Percentiles rank a stretch among this genome's conserved stretches.
These are phyloP conservation scores for Microstroma glucosiphilum DNA, from an alignment of 1,284 basidiomycete species.

Conservation along the genomic window DNA sequence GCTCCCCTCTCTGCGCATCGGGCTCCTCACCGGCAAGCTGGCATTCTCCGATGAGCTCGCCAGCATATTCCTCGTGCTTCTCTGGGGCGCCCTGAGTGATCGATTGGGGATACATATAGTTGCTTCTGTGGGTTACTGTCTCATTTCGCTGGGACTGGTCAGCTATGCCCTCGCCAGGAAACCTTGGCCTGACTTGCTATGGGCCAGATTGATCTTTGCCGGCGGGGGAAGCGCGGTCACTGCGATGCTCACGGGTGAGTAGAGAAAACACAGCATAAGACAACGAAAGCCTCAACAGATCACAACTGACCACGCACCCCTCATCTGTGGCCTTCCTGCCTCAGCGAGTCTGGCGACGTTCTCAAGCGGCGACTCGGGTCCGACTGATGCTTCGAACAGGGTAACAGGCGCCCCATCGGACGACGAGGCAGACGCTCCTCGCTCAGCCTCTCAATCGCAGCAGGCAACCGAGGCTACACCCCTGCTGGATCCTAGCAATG, in stretches of 20 bases:
- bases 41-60: constrained; percentile 36
- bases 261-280: too few species aligned
- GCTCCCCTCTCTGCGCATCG: constrained; percentile 15
- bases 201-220: constrained; percentile 32
- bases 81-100: constrained; percentile 34
- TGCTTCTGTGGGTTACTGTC: constrained; percentile 24
- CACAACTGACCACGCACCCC: too few species aligned
- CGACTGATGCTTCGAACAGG: too few species aligned
- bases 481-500: too few species aligned
- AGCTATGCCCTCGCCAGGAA: constrained; percentile 23
- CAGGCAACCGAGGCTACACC: too few species aligned
- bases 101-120: constrained; percentile 22
- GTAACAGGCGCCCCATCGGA: too few species aligned
- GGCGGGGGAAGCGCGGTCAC: constrained; percentile 31
- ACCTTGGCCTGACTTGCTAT: constrained; percentile 31
- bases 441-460: constrained; percentile 2
- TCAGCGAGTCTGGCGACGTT: too few species aligned
- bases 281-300: too few species aligned
- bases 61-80: constrained; percentile 24
- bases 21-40: constrained; percentile 33
- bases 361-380: too few species aligned
- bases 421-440: neutral
- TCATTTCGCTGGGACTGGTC: constrained; percentile 25
- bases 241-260: constrained; percentile 29
- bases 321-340: too few species aligned